phyloP scores from a whole-genome alignment of 2,329 filamentous ascomycete species.

The Blastomyces emzantsi region DNA sequence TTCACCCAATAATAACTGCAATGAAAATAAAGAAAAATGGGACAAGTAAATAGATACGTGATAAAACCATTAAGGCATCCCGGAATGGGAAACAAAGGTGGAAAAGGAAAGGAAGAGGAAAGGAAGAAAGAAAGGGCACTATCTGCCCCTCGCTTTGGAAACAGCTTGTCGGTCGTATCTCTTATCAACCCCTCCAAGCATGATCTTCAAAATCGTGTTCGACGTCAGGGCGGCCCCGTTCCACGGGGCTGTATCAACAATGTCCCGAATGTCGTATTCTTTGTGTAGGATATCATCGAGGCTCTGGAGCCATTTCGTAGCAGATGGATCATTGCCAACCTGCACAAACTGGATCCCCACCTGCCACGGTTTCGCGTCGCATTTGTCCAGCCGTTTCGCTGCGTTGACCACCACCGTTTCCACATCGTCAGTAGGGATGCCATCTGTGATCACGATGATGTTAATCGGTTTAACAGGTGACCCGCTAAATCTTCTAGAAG shows the following conservation, averaged over 20 bases:
- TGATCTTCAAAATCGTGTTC: slow-evolving; percentile 68
- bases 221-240: slow-evolving; percentile 50
- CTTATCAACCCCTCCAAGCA: slow-evolving; percentile 67
- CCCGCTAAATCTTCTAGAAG: slow-evolving; percentile 24
- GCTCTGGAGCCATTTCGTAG: slow-evolving; percentile 55
- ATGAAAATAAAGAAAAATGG: slow-evolving; percentile 9
- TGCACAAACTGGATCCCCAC: slow-evolving; percentile 95
- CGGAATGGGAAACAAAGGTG: not conserved
- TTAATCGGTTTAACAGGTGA: slow-evolving; percentile 63
- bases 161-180: slow-evolving; percentile 45
- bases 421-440: slow-evolving; percentile 68
- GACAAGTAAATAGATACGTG: not conserved
- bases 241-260: slow-evolving; percentile 85
- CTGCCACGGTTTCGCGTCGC: slow-evolving; percentile 68
- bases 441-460: slow-evolving; percentile 89
- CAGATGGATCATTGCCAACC: slow-evolving; percentile 63
- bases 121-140: too few relatives aligned
- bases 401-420: slow-evolving; percentile 58
- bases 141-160: slow-evolving; percentile 11
- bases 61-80: not conserved
- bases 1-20: not conserved
- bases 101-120: too few relatives aligned
- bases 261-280: slow-evolving; percentile 61
- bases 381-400: slow-evolving; percentile 55
- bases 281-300: slow-evolving; percentile 65